phyloP scores from a whole-genome alignment of 345 rosid genomes.

The Citropsis articulata region DNA sequence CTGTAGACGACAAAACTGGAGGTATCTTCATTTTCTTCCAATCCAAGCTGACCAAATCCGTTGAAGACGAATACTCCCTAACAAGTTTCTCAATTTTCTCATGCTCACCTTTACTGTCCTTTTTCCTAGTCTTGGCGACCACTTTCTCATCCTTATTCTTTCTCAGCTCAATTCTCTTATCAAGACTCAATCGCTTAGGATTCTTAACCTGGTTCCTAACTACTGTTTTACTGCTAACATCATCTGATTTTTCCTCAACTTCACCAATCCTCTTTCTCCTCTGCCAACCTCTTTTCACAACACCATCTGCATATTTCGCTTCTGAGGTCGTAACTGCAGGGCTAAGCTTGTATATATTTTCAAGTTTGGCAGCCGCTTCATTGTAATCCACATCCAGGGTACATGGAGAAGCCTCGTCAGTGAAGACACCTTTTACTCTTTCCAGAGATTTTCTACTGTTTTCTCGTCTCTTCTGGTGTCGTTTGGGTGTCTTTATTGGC shows the following conservation, averaged over 20 bases:
- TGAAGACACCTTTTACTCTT: conserved; percentile 23
- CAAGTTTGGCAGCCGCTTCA: conserved; percentile 91
- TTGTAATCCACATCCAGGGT: conserved; percentile 67
- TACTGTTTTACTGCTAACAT: conserved; percentile 20
- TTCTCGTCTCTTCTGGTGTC: conserved; percentile 36
- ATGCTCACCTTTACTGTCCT: conserved; percentile 32
- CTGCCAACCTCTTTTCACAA: conserved; percentile 24
- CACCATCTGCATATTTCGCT: conserved; percentile 31
- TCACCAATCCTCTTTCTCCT: conserved; percentile 44
- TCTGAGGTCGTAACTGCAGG: conserved; percentile 38
- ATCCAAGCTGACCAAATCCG: conserved; percentile 72
- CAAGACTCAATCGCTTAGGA: conserved; percentile 64
- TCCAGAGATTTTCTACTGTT: conserved; percentile 38
- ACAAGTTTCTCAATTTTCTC: conserved; percentile 75
- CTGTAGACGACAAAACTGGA: conserved; percentile 76
- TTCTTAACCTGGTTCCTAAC: conserved; percentile 51
- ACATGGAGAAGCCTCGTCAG: conserved; percentile 34
- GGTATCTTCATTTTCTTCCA: conserved; percentile 98
- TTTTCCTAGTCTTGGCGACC: conserved; percentile 16
- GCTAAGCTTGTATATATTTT: conserved; percentile 75
- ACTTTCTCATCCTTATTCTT: conserved; percentile 37
- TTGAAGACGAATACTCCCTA: conserved; percentile 68
- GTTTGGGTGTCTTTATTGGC: conserved; percentile 47
- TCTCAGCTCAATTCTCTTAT: conserved; percentile 55
- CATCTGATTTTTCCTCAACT: conserved; percentile 30